Conservation (phyloP, 805 yeast species). For the Pichia exigua region DNA sequence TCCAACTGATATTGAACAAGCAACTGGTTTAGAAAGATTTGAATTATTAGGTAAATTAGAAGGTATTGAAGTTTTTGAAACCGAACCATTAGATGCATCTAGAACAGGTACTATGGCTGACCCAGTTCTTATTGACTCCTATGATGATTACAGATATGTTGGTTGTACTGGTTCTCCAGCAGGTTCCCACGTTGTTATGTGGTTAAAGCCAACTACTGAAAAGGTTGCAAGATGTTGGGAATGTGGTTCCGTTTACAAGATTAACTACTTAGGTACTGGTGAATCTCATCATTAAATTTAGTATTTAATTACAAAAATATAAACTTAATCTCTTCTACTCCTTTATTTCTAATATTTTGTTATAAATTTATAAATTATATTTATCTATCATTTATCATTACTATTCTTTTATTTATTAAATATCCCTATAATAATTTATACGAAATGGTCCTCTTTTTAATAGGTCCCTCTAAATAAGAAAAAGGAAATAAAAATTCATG, state of each 20-base stretch:
- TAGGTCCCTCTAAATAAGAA: not conserved
- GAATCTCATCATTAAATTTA: conserved; percentile 46
- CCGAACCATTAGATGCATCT: conserved; percentile 77
- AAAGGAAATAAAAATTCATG: too few species aligned
- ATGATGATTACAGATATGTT: conserved; percentile 87
- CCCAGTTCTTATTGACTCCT: conserved; percentile 85
- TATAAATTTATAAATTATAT: not conserved
- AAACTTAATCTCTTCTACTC: not conserved
- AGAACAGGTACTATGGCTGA: conserved; percentile 87
- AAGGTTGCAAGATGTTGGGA: conserved; percentile 96
- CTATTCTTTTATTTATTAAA: conserved; percentile 1
- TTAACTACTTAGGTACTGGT: conserved; percentile 79
- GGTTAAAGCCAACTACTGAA: conserved; percentile 82
- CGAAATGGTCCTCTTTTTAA: too few species aligned
- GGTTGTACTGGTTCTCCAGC: conserved; percentile 98
- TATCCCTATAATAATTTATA: not conserved
- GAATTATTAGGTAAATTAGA: conserved; percentile 90
- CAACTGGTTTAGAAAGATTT: conserved; percentile 96
- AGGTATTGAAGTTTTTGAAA: conserved; percentile 91
- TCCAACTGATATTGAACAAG: conserved; percentile 92
- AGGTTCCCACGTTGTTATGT: conserved; percentile 82
- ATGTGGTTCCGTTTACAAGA: conserved; percentile 90
- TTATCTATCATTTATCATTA: conserved; percentile 1
- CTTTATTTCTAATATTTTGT: conserved; percentile 1
- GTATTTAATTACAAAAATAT: not conserved